Evolutionary conservation across 2,329 filamentous ascomycete genomes (phyloP), one percentile per base, ranked within the genome.

Genomic region (Mycosphaerella sp.): DNA sequence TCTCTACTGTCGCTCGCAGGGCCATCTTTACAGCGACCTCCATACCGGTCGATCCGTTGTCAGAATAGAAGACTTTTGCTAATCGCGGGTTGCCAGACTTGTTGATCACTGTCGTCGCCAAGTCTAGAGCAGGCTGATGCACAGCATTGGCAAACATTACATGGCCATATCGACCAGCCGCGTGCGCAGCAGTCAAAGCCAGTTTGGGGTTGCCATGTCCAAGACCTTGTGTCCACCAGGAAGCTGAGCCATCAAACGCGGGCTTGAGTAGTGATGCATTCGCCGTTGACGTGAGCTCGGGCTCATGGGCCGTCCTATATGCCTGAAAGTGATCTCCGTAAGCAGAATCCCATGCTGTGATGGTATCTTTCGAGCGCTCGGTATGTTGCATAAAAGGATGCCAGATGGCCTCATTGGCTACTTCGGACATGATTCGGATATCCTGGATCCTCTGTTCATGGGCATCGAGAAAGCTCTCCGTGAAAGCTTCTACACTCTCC

Each of bases 141-240:
- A 90, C 78, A 0, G 85, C 81, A 7, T 82, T 82, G 0, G 87
- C 86, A 62, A 94, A 93, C 85, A 94, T 93, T 59, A 93, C 86
- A 67, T 94, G 88, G 0, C 88, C 88, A 62, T 93, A 94, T 25
- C 87, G 78, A 6, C 88, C 87, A 1, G 88, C 86, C 0, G 89
- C 87, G 63, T 93, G 84, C 0, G 88, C 86, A 1, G 87, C 87
- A 0, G 86, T 82, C 1, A 93, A 77, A 0, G 86, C 79, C 1
- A 94, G 73, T 0, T 76, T 71, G 0, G 87, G 79, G 59, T 87
- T 89, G 5, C 83, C 85, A 58, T 94, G 89, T 1, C 89, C 88
- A 0, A 94, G 76, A 2, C 88, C 88, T 68, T 94, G 89, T 0
- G 88, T 94, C 88, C 89, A 94, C 88, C 89, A 94, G 0, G 87